A percentile compares a stretch with the other conserved stretches of the same genome.
Conservation (phyloP, 768 basidiomycete species). For the Macrolepiota albuminosa region DNA sequence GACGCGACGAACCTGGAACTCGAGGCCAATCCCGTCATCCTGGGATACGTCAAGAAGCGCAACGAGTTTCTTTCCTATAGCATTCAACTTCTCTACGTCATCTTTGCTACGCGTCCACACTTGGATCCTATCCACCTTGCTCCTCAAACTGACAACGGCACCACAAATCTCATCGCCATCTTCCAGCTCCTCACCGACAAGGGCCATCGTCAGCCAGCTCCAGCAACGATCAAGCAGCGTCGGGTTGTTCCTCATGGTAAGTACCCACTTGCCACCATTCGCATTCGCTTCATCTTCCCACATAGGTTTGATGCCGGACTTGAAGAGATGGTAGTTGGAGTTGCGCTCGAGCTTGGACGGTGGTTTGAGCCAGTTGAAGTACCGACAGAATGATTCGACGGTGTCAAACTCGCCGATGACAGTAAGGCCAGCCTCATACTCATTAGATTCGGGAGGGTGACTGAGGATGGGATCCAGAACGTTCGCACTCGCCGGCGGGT, state of each 20-base stretch:
- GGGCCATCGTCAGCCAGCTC: constrained; percentile 87
- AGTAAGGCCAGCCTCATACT: constrained; percentile 83
- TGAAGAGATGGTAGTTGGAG: constrained; percentile 95
- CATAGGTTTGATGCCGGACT: constrained; percentile 92
- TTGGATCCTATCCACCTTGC: constrained; percentile 87
- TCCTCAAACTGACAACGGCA: constrained; percentile 81
- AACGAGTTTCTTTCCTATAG: constrained; percentile 77
- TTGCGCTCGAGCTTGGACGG: constrained; percentile 86
- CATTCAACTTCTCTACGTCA: constrained; percentile 80
- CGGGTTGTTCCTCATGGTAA: constrained; percentile 87
- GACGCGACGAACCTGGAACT: constrained; percentile 70
- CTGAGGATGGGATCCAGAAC: constrained; percentile 26
- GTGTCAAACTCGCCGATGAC: constrained; percentile 89
- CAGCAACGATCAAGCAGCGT: constrained; percentile 80
- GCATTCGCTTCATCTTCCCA: constrained; percentile 95
- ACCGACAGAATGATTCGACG: constrained; percentile 85
- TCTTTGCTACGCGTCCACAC: constrained; percentile 87
- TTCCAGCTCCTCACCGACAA: constrained; percentile 81
- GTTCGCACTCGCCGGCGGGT: constrained; percentile 39
- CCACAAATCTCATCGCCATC: constrained; percentile 75
- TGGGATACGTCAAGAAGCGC: constrained; percentile 83
- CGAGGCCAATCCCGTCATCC: constrained; percentile 78
- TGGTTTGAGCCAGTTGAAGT: constrained; percentile 92
- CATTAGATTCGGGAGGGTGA: constrained; percentile 56
- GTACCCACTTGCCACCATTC: constrained; percentile 90